These are phyloP conservation scores for Candida morakotiae DNA, from an alignment of 805 yeast genomes.

Conservation along the genomic window DNA sequence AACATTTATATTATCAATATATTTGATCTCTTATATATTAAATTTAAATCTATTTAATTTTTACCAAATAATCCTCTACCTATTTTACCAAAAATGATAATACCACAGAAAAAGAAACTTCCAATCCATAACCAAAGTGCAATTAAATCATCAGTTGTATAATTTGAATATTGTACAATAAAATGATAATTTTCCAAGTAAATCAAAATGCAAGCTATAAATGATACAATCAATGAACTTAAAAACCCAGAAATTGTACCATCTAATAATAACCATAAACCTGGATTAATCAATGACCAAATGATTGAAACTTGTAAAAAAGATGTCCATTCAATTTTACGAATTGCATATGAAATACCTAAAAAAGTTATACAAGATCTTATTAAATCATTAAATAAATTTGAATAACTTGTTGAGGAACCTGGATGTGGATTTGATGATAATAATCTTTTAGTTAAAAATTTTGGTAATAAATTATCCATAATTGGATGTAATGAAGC, in stretches of 20 bases:
- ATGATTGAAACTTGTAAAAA: conserved; percentile 60
- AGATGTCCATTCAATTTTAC: conserved; percentile 66
- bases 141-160: conserved; percentile 21
- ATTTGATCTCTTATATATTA: too few species aligned
- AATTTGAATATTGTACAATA: conserved; percentile 12
- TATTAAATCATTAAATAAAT: conserved; percentile 32
- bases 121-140: conserved; percentile 53
- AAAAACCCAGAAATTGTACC: conserved; percentile 52
- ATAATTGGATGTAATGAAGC: conserved; percentile 50
- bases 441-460: conserved; percentile 27
- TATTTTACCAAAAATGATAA: conserved; percentile 63
- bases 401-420: conserved; percentile 18
- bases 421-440: conserved; percentile 37
- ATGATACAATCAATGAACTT: conserved; percentile 30
- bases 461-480: conserved; percentile 28
- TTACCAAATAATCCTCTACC: conserved; percentile 51
- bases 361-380: conserved; percentile 55
- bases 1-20: too few species aligned
- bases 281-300: conserved; percentile 60
- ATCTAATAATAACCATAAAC: conserved; percentile 64
- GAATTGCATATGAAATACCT: conserved; percentile 68
- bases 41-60: too few species aligned
- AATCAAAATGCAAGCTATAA: conserved; percentile 26
- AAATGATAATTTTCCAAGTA: conserved; percentile 24
- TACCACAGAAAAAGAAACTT: conserved; percentile 63